These are phyloP conservation scores for Juglanconis juglandina DNA, from an alignment of 2,329 filamentous ascomycete genomes.

Conservation along the genomic window DNA sequence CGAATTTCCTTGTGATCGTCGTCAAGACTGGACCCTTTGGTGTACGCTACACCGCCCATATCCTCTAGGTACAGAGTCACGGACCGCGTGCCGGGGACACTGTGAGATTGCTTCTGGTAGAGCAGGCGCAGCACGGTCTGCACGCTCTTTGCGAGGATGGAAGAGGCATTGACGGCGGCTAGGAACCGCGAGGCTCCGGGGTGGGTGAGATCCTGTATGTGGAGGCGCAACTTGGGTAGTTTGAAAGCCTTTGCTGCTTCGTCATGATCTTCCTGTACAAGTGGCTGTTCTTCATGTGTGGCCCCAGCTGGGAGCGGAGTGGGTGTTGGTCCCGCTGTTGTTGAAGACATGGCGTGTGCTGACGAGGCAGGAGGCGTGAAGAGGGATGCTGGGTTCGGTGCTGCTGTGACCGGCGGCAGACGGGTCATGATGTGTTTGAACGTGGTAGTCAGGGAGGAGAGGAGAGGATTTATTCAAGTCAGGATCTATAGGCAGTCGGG, in stretches of 20 bases:
- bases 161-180: constrained; percentile 57
- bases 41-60: constrained; percentile 87
- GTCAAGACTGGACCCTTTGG: constrained; percentile 42
- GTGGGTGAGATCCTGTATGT: constrained; percentile 56
- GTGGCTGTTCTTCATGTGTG: not conserved
- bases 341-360: constrained; percentile 19
- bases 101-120: constrained; percentile 44
- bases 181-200: constrained; percentile 67
- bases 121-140: constrained; percentile 67
- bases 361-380: constrained; percentile 32
- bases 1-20: constrained; percentile 19
- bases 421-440: not conserved
- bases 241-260: constrained; percentile 29
- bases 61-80: constrained; percentile 77
- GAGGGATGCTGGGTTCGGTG: constrained; percentile 26
- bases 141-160: constrained; percentile 61
- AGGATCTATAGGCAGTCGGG: not conserved
- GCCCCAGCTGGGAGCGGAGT: constrained; percentile 19
- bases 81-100: constrained; percentile 61
- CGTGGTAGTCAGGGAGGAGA: not conserved
- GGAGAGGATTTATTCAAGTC: not conserved
- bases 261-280: constrained; percentile 1
- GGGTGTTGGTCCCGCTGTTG: constrained; percentile 5
- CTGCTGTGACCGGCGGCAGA: constrained; percentile 27
- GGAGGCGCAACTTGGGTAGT: constrained; percentile 56